Percentiles rank a stretch among this genome's conserved stretches.
Evolutionary conservation across 2,329 filamentous ascomycete genomes (phyloP).

Genomic region (Cryphonectria parasitica): DNA sequence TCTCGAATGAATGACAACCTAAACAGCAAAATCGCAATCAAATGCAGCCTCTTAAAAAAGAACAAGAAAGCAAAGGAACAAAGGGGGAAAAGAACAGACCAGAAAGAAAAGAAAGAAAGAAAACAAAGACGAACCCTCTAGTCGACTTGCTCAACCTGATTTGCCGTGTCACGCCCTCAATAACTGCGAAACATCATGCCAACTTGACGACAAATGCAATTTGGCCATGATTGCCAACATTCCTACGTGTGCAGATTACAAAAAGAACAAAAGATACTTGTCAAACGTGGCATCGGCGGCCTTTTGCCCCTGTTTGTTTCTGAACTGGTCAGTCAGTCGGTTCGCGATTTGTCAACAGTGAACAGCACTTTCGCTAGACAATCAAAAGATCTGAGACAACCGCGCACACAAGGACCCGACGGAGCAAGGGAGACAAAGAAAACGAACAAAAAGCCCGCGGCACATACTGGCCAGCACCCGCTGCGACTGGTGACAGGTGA

Average conservation of each 20-base stretch:
- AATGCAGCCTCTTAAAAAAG: slow-evolving; percentile 17
- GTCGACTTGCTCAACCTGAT: slow-evolving; percentile 29
- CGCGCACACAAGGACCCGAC: slow-evolving; percentile 8
- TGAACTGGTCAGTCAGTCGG: background rate
- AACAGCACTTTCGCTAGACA: background rate
- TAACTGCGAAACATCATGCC: slow-evolving; percentile 23
- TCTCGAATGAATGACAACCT: slow-evolving; percentile 30
- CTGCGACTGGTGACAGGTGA: slow-evolving; percentile 16
- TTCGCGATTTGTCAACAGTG: background rate
- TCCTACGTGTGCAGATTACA: slow-evolving; percentile 6
- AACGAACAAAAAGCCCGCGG: background rate
- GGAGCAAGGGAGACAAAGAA: slow-evolving; percentile 4
- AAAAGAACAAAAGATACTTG: background rate
- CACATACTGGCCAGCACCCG: background rate
- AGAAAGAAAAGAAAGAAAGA: background rate
- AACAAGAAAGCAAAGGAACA: background rate
- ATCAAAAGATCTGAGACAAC: background rate
- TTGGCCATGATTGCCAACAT: slow-evolving; percentile 16
- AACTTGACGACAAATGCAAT: slow-evolving; percentile 21
- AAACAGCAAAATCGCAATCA: slow-evolving; percentile 24
- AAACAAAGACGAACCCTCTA: slow-evolving; percentile 19
- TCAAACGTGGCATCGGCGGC: background rate
- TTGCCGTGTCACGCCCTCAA: slow-evolving; percentile 24
- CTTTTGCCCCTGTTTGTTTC: background rate
- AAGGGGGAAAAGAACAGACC: background rate